Evolutionary conservation across 352 stramenopile genomes (phyloP).

Genomic region (Globisporangium carolinianum): DNA sequence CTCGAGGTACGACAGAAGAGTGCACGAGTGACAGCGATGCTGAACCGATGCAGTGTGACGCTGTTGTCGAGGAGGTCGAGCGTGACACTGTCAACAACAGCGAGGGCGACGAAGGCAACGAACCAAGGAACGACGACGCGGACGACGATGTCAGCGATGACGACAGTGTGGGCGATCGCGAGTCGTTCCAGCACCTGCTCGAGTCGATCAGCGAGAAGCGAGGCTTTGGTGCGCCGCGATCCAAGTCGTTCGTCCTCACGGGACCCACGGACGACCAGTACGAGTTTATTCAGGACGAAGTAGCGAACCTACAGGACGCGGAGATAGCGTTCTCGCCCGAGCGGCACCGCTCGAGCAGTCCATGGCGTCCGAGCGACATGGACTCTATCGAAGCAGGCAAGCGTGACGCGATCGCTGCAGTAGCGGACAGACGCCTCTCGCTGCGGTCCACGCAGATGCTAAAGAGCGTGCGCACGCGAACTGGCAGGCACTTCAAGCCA

Average conservation of each 20-base stretch:
- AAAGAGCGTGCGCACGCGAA: neutral
- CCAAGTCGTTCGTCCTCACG: slow-evolving; percentile 13
- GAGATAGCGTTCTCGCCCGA: slow-evolving; percentile 1
- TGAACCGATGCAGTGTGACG: too few relatives aligned
- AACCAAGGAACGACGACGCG: neutral
- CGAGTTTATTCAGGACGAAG: slow-evolving; percentile 14
- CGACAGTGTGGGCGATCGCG: slow-evolving; percentile 9
- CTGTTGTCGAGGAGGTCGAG: too few relatives aligned
- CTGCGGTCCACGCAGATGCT: neutral
- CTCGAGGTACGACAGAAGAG: neutral
- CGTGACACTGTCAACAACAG: neutral
- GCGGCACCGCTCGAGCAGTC: neutral
- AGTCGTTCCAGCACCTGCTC: slow-evolving; percentile 46
- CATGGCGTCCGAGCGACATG: neutral
- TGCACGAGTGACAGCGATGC: too few relatives aligned
- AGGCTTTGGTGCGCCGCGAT: slow-evolving; percentile 1
- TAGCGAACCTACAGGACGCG: slow-evolving; percentile 4
- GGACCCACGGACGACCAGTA: slow-evolving; percentile 11
- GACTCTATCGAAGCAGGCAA: neutral
- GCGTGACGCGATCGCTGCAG: neutral
- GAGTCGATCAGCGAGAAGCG: slow-evolving; percentile 22
- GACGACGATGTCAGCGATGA: neutral
- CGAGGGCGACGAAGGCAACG: slow-evolving; percentile 7
- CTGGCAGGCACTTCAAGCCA: neutral
- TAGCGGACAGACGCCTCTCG: slow-evolving; percentile 1